Conservation (phyloP, 2,329 filamentous ascomycete species). For the Colletotrichum paranaense region DNA sequence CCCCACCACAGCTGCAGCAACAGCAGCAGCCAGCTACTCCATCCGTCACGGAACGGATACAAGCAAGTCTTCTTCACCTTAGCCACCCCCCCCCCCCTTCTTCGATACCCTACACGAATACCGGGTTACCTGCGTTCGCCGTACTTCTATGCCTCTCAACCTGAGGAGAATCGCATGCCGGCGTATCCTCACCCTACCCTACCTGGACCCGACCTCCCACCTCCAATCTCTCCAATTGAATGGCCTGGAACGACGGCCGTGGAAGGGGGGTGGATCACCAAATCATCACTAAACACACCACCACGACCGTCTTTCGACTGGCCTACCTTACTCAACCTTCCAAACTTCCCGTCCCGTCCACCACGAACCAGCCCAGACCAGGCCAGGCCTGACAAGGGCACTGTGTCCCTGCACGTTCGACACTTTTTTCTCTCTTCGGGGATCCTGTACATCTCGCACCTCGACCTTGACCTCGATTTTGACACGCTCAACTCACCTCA, state of each 20-base stretch:
- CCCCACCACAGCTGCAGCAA: too few species aligned
- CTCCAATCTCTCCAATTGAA: constrained; percentile 16
- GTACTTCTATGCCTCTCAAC: background rate
- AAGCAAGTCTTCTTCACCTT: background rate
- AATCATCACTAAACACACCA: constrained; percentile 35
- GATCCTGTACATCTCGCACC: constrained; percentile 23
- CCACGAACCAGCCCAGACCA: constrained; percentile 31
- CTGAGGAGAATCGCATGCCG: background rate
- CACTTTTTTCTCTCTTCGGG: constrained; percentile 1
- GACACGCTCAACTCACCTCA: background rate
- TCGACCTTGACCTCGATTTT: background rate
- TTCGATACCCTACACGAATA: background rate
- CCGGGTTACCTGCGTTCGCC: background rate
- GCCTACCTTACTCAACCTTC: constrained; percentile 32
- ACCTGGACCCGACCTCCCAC: constrained; percentile 13
- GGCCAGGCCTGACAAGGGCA: constrained; percentile 27
- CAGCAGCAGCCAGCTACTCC: too few species aligned
- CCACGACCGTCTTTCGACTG: constrained; percentile 17
- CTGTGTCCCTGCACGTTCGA: constrained; percentile 29
- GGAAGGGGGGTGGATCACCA: constrained; percentile 30
- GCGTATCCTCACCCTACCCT: background rate
- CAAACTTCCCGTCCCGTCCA: constrained; percentile 35
- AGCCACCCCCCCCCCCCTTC: background rate
- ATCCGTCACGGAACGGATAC: background rate
- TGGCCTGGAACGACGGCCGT: constrained; percentile 23